Percentiles rank a stretch among this genome's conserved stretches.
These are phyloP conservation scores for Keithomyces neogunnii DNA, from an alignment of 2,329 filamentous ascomycete species.

Conservation along the genomic window DNA sequence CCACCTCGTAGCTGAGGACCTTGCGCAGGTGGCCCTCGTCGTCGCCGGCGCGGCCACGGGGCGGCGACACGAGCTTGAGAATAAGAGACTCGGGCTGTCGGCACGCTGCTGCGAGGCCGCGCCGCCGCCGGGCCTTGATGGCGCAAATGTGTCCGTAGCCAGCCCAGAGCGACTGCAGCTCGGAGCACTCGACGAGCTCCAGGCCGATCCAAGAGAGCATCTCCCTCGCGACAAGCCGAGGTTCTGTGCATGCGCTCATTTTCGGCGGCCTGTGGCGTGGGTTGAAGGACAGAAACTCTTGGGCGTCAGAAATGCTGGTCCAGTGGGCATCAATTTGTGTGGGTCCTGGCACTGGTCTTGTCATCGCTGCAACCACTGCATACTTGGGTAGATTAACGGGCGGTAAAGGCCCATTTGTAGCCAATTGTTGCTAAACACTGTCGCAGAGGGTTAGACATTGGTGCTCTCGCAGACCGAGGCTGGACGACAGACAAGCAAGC, in stretches of 20 bases:
- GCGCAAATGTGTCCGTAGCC: slow-evolving; percentile 49
- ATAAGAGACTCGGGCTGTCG: slow-evolving; percentile 31
- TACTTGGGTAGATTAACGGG: too few relatives aligned
- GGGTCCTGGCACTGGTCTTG: too few relatives aligned
- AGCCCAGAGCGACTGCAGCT: slow-evolving; percentile 40
- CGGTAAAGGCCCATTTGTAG: too few relatives aligned
- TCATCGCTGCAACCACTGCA: too few relatives aligned
- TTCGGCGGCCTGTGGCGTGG: not conserved
- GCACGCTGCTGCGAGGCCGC: not conserved
- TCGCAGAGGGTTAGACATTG: too few relatives aligned
- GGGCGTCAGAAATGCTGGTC: too few relatives aligned
- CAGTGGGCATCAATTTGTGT: not conserved
- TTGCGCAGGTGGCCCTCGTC: slow-evolving; percentile 59
- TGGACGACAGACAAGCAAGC: too few relatives aligned
- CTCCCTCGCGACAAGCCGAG: slow-evolving; percentile 27
- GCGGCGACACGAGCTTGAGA: slow-evolving; percentile 52
- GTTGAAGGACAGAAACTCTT: not conserved
- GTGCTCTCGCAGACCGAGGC: too few relatives aligned
- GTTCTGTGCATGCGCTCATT: slow-evolving; percentile 2
- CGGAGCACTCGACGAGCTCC: slow-evolving; percentile 27
- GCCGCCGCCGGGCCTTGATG: slow-evolving; percentile 32
- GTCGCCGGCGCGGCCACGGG: slow-evolving; percentile 26
- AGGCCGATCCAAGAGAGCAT: slow-evolving; percentile 32
- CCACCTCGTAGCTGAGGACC: slow-evolving; percentile 57
- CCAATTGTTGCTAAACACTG: too few relatives aligned